Evolutionary conservation across 148 eudicot genomes (phyloP), one percentile per base, ranked within the genome.

Genomic region (Amaranthus cruentus): DNA sequence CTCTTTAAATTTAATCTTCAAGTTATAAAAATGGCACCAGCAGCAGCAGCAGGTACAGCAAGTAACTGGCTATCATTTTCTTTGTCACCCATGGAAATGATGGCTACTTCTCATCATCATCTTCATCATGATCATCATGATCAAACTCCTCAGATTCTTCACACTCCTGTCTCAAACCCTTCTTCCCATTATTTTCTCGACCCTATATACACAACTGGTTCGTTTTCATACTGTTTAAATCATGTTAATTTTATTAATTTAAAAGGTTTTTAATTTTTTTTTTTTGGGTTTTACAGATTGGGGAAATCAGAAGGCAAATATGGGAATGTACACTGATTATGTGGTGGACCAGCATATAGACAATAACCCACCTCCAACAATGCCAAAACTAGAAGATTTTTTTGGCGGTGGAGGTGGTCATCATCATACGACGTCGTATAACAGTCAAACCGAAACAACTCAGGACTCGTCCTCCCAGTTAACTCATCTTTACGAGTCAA

Each of bases 331-430:
- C 78, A n/a, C 76, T 0, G 85, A 75, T 44, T 79, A 76, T 53
- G 61, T 66, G 70, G 70, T 69, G 11, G 71, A 80, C 56, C 80
- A 80, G 6, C 58, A 56, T 7, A 72, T 76, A 44, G 76, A 76
- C 61, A 66, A 71, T 46, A 77, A 56, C 71, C 43, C 38, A 66
- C 42, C 38, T 42, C 0, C 70, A 3, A 74, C 85, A 0, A 81
- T 81, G 4, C 96, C 90, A 0, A 93, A 95, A 74, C 88, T 95
- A 0, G 99, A 95, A 68, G 97, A 95, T 70, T 95, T 95, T 58
- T 79, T 95, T 18, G 97, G 96, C 74, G 87, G 90, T 55, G 97
- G 96, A 72, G 87, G 90, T 51, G 91, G 87, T 48, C 52, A 47
- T 65, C 51, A 64, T 2, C 51, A 42, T 75, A 70, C 88, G 81